Percentiles rank a stretch among this genome's conserved stretches.
These are phyloP conservation scores for Gryganskiella cystojenkinii DNA, from an alignment of 192 early-diverging fungal genomes.

Conservation along the genomic window DNA sequence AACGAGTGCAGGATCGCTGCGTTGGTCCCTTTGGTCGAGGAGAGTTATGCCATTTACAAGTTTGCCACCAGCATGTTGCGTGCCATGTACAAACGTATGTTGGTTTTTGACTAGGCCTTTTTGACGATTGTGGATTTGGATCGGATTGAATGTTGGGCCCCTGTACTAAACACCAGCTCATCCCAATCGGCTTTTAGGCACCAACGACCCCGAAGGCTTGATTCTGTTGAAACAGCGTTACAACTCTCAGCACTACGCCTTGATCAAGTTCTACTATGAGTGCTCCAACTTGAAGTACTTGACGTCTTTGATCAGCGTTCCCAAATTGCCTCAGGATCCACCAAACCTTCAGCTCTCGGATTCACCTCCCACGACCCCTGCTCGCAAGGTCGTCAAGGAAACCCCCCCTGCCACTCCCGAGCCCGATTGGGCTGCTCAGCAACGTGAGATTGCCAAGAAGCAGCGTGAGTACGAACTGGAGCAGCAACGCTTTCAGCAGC, in stretches of 20 bases:
- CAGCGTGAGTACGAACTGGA: slow-evolving; percentile 69
- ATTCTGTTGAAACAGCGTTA: slow-evolving; percentile 88
- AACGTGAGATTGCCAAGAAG: slow-evolving; percentile 73
- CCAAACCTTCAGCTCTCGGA: slow-evolving; percentile 84
- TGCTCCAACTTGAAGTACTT: slow-evolving; percentile 91
- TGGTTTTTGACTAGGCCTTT: too few species aligned
- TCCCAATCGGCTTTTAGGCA: slow-evolving; percentile 11
- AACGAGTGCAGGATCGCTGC: slow-evolving; percentile 97
- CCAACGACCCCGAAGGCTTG: slow-evolving; percentile 84
- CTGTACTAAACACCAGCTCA: neutral
- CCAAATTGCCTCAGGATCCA: slow-evolving; percentile 83
- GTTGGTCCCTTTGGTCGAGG: slow-evolving; percentile 97
- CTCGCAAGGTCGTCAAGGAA: slow-evolving; percentile 49
- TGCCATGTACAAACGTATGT: slow-evolving; percentile 90
- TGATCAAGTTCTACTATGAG: slow-evolving; percentile 93
- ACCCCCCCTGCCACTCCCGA: slow-evolving; percentile 34
- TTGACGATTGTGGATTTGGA: neutral
- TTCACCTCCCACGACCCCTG: slow-evolving; percentile 70
- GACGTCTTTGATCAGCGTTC: slow-evolving; percentile 93
- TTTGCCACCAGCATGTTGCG: slow-evolving; percentile 96
- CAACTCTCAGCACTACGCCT: slow-evolving; percentile 84
- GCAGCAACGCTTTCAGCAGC: slow-evolving; percentile 69
- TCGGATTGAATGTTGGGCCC: neutral
- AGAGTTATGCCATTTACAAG: slow-evolving; percentile 94
- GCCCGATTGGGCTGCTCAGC: slow-evolving; percentile 67